Conservation (phyloP, 2,329 filamentous ascomycete species). For the Lachnellula occidentalis region DNA sequence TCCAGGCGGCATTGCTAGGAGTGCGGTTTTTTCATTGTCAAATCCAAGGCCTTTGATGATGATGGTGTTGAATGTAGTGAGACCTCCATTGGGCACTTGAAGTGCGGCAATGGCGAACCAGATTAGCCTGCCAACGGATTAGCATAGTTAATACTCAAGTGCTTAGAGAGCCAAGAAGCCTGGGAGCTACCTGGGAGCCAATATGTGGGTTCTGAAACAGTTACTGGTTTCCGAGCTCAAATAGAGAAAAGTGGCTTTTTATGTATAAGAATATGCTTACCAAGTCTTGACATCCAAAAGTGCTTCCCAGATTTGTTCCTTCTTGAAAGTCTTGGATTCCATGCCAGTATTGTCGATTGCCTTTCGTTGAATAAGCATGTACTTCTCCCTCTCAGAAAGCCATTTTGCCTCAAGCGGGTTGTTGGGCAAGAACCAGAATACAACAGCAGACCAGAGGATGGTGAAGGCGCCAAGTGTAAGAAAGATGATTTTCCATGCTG, state of each 20-base stretch:
- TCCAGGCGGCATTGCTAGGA: slow-evolving; percentile 41
- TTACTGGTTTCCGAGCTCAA: too few species aligned
- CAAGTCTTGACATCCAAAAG: slow-evolving; percentile 36
- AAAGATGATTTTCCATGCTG: slow-evolving; percentile 27
- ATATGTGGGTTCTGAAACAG: too few species aligned
- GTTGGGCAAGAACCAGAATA: slow-evolving; percentile 35
- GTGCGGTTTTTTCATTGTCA: slow-evolving; percentile 36
- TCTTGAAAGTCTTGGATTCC: slow-evolving; percentile 10
- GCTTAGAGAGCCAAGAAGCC: too few species aligned
- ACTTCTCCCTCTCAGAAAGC: slow-evolving; percentile 35
- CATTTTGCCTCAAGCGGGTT: slow-evolving; percentile 40
- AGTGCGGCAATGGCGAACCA: slow-evolving; percentile 4
- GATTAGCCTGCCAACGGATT: background rate
- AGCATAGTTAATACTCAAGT: too few species aligned
- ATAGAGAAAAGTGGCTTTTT: too few species aligned
- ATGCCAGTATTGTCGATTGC: slow-evolving; percentile 10
- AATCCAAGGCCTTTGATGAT: slow-evolving; percentile 35
- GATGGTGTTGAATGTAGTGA: slow-evolving; percentile 42
- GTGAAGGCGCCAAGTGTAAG: slow-evolving; percentile 24
- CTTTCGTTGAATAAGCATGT: slow-evolving; percentile 34
- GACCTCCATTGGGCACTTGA: slow-evolving; percentile 45
- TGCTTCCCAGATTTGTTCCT: slow-evolving; percentile 32
- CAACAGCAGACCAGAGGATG: slow-evolving; percentile 19
- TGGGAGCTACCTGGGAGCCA: too few species aligned
- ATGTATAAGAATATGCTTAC: slow-evolving; percentile 3